Conservation (phyloP, 169 alveolate species). For the Plasmodium falciparum region DNA sequence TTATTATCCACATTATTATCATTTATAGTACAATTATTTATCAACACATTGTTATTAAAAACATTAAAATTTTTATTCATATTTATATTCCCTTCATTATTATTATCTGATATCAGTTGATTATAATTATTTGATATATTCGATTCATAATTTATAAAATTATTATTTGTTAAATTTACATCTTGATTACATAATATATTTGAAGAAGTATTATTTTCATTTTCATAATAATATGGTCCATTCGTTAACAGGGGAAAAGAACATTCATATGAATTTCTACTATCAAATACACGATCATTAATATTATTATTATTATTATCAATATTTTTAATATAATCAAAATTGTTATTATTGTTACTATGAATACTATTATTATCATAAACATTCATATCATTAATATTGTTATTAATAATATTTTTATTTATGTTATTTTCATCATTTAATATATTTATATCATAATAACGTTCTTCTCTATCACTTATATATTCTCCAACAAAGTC, state of each 20-base stretch:
- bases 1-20: not conserved
- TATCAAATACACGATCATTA: not conserved
- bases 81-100: not conserved
- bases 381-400: not conserved
- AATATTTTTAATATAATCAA: not conserved
- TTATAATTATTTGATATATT: not conserved
- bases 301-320: not conserved
- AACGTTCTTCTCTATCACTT: no score
- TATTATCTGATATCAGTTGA: not conserved
- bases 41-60: no score
- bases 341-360: not conserved
- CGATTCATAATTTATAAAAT: not conserved
- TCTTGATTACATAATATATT: not conserved
- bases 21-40: not conserved
- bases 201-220: not conserved
- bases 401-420: not conserved
- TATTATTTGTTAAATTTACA: not conserved
- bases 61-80: not conserved
- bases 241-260: not conserved
- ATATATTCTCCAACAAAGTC: no score
- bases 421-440: not conserved
- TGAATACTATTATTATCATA: not conserved
- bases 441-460: no score
- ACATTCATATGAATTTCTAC: not conserved
- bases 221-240: not conserved